Base-by-base conservation (phyloP, 345 rosid species). In the Camelina laxa region DNA sequence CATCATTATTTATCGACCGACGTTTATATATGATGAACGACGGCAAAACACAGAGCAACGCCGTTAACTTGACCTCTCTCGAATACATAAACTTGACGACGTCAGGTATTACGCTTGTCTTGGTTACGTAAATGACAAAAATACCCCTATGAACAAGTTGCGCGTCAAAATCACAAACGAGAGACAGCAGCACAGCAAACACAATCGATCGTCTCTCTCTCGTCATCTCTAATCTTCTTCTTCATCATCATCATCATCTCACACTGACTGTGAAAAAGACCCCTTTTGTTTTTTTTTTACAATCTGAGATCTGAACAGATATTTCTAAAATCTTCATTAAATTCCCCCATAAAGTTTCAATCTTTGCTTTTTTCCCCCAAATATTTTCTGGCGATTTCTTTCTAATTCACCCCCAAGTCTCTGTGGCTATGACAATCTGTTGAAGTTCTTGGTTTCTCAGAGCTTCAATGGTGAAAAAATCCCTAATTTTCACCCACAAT, bases 101-200 rank as follows among this genome's bases (percentile, higher is more conserved):
- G 74, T 75, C 73, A 75, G 79, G 38, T 8, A 1, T 8, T 49
- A 41, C 63, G 69, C 14, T 11, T 68, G 74, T 51, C 63, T 4
- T 0, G 74, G 68, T 75, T 8, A 6, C 1, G 13, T 41, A 67
- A 63, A 41, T 54, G 75, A 63, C 80, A 19, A 3, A 70, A 62
- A 62, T 36, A 70, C 80, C 80, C 80, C 10, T 60, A 67, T 60
- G 48, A 53, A 13, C 31, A 21, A 67, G 30, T 5, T 45, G 55
- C 59, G 78, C 65, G 42, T 49, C 79, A 75, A 75, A 75, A 75
- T 45, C 21, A 65, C 17, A 75, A 27, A 27, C 30, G 30, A 27
- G 30, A 27, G 30, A 27, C 30, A 27, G 30, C 30, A 27, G 27
- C 27, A 24, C 27, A 24, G 30, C 30, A 4, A 27, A 27, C 30